Evolutionary conservation across 2,329 filamentous ascomycete genomes (phyloP).

Genomic region (Fusarium pseudocircinatum): DNA sequence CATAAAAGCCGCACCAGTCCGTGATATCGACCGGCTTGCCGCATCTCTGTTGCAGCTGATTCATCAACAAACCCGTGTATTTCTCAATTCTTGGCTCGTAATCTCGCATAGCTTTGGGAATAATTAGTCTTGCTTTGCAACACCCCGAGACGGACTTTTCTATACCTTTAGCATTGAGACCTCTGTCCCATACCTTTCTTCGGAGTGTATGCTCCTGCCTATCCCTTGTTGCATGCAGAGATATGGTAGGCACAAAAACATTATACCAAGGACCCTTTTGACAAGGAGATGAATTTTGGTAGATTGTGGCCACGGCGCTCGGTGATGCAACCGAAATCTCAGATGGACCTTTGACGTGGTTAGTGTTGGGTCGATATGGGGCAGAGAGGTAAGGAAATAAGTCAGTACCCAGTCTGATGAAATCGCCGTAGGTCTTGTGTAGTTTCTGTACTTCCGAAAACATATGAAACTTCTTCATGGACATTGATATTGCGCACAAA

Average conservation of each 20-base stretch:
- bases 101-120: neutral
- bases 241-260: neutral
- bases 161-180: neutral
- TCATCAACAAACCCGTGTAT: neutral
- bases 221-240: neutral
- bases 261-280: neutral
- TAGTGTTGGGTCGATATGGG: neutral
- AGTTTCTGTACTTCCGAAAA: neutral
- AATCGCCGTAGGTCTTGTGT: neutral
- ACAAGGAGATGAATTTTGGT: neutral
- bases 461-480: neutral
- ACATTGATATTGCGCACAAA: neutral
- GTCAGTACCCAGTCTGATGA: neutral
- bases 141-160: rapidly evolving
- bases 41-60: neutral
- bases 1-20: neutral
- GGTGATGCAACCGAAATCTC: neutral
- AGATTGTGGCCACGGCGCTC: neutral
- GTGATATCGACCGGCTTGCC: neutral
- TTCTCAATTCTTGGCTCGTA: neutral
- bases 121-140: neutral
- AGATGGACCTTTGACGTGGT: neutral
- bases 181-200: neutral
- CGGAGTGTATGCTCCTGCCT: neutral
- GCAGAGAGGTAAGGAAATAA: too few species aligned